phyloP scores from a whole-genome alignment of 2,329 filamentous ascomycete genomes.

The Aspergillus sp. region DNA sequence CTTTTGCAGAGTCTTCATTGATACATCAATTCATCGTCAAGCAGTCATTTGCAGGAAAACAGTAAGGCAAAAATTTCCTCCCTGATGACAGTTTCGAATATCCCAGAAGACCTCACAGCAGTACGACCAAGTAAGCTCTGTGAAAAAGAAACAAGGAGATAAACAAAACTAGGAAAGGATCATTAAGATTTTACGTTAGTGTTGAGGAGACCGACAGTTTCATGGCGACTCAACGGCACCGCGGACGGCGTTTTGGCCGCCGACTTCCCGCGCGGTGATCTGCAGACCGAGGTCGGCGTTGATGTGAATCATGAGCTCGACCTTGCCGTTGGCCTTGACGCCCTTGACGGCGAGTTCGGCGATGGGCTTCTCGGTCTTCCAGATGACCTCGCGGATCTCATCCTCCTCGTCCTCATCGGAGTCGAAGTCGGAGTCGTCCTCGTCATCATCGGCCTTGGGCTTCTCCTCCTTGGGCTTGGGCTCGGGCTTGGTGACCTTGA shows the following conservation, averaged over 20 bases:
- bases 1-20: slow-evolving; percentile 24
- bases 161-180: slow-evolving; percentile 4
- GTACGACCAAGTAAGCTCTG: neutral
- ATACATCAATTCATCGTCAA: slow-evolving; percentile 24
- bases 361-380: slow-evolving; percentile 80
- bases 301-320: slow-evolving; percentile 92
- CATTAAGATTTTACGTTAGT: slow-evolving; percentile 1
- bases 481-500: slow-evolving; percentile 89
- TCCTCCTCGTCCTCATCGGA: slow-evolving; percentile 69
- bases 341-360: slow-evolving; percentile 82
- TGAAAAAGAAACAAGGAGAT: neutral
- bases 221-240: slow-evolving; percentile 54
- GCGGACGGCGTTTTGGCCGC: slow-evolving; percentile 79
- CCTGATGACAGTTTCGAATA: neutral
- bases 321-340: slow-evolving; percentile 83
- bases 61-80: neutral
- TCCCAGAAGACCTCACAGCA: neutral
- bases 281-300: slow-evolving; percentile 75
- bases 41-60: slow-evolving; percentile 16
- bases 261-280: slow-evolving; percentile 80
- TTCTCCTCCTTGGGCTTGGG: slow-evolving; percentile 66
- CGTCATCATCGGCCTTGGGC: slow-evolving; percentile 57
- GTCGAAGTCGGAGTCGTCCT: slow-evolving; percentile 63
- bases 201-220: neutral
- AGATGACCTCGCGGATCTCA: slow-evolving; percentile 84